A percentile compares a stretch with the other conserved stretches of the same genome.
These are phyloP conservation scores for Chlamydomonas eustigma DNA, from an alignment of 139 green algal species.

Conservation along the genomic window DNA sequence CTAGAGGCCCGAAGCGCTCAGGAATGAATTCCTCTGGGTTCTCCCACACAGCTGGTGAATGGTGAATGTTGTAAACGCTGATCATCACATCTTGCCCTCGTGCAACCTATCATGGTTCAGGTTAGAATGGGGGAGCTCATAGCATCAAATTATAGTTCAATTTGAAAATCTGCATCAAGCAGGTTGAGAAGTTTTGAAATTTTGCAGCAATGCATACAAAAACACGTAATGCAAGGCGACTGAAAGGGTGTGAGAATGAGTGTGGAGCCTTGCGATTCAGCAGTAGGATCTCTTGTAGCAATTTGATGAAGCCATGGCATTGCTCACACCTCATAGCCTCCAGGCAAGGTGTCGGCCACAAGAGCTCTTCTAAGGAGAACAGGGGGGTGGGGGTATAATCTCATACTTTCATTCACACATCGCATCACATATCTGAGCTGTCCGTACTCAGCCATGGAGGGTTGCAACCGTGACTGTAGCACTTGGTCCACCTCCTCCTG, in stretches of 20 bases:
- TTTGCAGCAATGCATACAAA: too few species aligned
- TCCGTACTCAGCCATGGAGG: slow-evolving; percentile 61
- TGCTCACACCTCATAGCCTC: slow-evolving; percentile 52
- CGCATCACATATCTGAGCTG: slow-evolving; percentile 84
- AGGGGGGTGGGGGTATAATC: slow-evolving; percentile 97
- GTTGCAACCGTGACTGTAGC: slow-evolving; percentile 53
- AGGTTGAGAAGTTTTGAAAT: too few species aligned
- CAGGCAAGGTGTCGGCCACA: slow-evolving; percentile 80
- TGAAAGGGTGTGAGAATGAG: too few species aligned
- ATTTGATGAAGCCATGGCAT: too few species aligned
- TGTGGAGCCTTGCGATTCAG: too few species aligned
- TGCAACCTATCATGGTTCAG: slow-evolving; percentile 67
- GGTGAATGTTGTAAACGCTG: slow-evolving; percentile 97
- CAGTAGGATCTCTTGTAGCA: too few species aligned
- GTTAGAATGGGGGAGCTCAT: too few species aligned
- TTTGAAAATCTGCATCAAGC: too few species aligned
- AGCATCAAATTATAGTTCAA: too few species aligned
- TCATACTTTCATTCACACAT: slow-evolving; percentile 96
- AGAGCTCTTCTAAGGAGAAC: slow-evolving; percentile 84
- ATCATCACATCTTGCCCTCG: slow-evolving; percentile 96
- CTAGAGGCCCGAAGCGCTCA: slow-evolving; percentile 86
- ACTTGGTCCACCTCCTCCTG: slow-evolving; percentile 89
- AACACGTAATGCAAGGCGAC: too few species aligned
- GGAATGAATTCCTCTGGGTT: slow-evolving; percentile 79
- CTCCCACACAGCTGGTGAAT: slow-evolving; percentile 74